Evolutionary conservation across 176 grass and related monocot genomes (phyloP).

Genomic region (Miscanthus lutarioriparius): DNA sequence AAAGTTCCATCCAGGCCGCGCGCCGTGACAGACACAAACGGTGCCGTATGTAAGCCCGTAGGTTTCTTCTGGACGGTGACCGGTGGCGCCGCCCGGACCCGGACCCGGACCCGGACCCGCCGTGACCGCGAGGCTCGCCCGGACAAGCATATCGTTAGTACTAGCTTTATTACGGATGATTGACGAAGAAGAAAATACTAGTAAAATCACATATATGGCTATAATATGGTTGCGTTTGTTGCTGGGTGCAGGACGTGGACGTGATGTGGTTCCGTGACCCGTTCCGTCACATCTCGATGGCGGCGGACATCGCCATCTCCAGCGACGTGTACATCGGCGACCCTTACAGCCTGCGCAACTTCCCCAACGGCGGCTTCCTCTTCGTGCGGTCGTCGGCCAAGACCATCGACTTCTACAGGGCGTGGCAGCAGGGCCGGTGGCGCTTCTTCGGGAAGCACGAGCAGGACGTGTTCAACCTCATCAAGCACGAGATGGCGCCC

Average conservation of each 20-base stretch:
- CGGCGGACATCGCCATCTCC: slow-evolving; percentile 73
- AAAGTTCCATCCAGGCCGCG: too few relatives aligned
- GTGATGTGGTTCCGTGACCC: slow-evolving; percentile 96
- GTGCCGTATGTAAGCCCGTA: too few relatives aligned
- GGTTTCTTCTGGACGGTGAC: not conserved
- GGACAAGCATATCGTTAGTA: too few relatives aligned
- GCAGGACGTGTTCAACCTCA: slow-evolving; percentile 91
- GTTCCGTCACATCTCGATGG: slow-evolving; percentile 71
- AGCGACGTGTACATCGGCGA: slow-evolving; percentile 76
- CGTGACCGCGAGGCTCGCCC: not conserved
- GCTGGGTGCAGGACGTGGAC: slow-evolving; percentile 66
- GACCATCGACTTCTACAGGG: slow-evolving; percentile 75
- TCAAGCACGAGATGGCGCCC: slow-evolving; percentile 56
- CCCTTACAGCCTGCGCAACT: slow-evolving; percentile 65
- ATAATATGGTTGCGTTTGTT: too few relatives aligned
- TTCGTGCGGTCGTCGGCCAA: slow-evolving; percentile 66
- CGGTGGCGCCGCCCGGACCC: not conserved
- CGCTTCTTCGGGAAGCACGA: slow-evolving; percentile 68
- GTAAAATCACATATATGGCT: too few relatives aligned
- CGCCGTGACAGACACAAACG: too few relatives aligned
- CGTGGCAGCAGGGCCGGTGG: slow-evolving; percentile 57
- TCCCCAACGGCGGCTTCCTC: slow-evolving; percentile 90
- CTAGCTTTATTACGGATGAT: too few relatives aligned
- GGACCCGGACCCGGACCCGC: not conserved
- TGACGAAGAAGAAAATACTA: too few relatives aligned